Percentiles rank a stretch among this genome's conserved stretches.
Evolutionary conservation across 495 filamentous ascomycete species (phyloP).

Genomic region (Hyaloscypha bicolor): DNA sequence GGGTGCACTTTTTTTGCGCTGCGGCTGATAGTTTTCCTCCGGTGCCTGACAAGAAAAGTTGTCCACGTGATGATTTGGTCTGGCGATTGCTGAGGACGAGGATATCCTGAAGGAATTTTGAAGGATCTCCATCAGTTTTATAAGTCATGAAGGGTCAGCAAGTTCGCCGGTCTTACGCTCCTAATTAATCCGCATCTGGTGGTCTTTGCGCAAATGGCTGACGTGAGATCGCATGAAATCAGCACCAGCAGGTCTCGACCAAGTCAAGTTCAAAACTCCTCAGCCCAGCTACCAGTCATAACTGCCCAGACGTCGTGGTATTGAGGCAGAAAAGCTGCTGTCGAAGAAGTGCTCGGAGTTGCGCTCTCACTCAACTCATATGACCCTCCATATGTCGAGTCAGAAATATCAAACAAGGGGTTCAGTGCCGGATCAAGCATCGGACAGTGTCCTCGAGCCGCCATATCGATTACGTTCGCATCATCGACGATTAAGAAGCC

Average conservation of each 20-base stretch:
- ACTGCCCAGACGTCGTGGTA: constrained; percentile 33
- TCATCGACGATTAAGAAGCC: constrained; percentile 3
- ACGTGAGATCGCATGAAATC: not conserved
- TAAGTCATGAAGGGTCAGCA: not conserved
- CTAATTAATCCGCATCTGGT: not conserved
- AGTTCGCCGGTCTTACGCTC: not conserved
- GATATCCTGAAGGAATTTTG: not conserved
- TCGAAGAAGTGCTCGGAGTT: not conserved
- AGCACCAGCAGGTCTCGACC: not conserved
- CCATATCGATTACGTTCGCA: constrained; percentile 13
- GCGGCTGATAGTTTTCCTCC: not conserved
- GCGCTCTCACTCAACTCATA: constrained; percentile 6
- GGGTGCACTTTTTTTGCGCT: not conserved
- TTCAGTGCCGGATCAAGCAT: constrained; percentile 22
- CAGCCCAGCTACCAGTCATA: constrained; percentile 22
- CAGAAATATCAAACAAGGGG: constrained; percentile 7
- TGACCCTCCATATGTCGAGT: constrained; percentile 15
- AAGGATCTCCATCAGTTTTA: not conserved
- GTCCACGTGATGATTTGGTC: not conserved
- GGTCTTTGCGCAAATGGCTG: not conserved
- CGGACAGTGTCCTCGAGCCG: constrained; percentile 27
- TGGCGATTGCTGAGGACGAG: not conserved
- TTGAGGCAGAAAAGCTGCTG: not conserved
- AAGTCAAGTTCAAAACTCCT: not conserved
- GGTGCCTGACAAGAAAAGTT: not conserved